Evolutionary conservation across 2,329 filamentous ascomycete species (phyloP), one percentile per base, ranked within the genome.

Genomic region (Aspergillus sp.): DNA sequence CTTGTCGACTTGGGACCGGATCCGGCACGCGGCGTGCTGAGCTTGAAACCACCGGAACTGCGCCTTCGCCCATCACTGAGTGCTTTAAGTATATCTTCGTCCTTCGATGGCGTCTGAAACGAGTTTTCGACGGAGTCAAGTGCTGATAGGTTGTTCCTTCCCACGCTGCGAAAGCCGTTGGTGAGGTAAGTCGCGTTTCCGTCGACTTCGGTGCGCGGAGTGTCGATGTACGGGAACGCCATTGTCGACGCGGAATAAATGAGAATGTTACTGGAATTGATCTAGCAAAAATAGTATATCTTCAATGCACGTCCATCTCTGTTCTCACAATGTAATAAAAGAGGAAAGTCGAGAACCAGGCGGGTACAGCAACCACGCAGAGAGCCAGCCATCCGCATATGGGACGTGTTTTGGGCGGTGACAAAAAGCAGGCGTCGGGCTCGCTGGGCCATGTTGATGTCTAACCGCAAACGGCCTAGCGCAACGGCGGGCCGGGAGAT

Each of bases 41-140:
- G 69, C 61, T 69, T 83, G 56, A 77, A 69, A 37, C 66, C 77
- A 55, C 67, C 76, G 48, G 73, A 71, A 53, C 76, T 66, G 52
- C 70, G 76, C 51, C 60, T 58, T 44, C 70, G 67, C 11, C 81
- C 81, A 64, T 86, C 86, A 54, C 82, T 82, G 60, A 93, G 77
- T 51, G 87, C 82, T 49, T 85, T 82, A 38, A 94, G 72, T 26
- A 96, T 71, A 56, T 93, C 88, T 58, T 83, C 81, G 60, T 84
- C 81, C 66, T 88, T 90, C 27, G 76, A 79, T 26, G 86, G 90
- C 28, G 88, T 90, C 44, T 84, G 81, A 56, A 96, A 95, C 1
- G 91, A 93, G 45, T 88, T 83, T 62, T 94, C 89, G 58, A 90
- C 85, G 41, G 89, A 94, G 65, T 94, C 89, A 60, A 94, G 82